Base-by-base conservation (phyloP, 2,329 filamentous ascomycete species). In the Microcyclosporella mali region DNA sequence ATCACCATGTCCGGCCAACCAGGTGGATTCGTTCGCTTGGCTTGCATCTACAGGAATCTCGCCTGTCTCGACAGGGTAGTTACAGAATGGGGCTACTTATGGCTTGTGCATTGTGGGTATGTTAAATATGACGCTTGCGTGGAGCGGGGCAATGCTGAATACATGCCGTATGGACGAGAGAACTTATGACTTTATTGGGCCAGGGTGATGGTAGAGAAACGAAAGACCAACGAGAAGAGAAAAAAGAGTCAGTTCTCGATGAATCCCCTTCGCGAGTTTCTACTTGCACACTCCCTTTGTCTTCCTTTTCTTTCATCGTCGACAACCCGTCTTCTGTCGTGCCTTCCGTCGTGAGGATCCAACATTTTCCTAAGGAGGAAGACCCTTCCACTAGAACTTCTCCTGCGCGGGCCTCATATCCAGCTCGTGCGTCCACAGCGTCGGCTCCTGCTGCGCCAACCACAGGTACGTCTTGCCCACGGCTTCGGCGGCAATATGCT, bases 401-500 rank as follows among this genome's bases (percentile, higher is more conserved):
- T 73, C 70, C 43, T 66, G 67, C 16, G 70, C 70, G 33, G 70
- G 70, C 37, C 70, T 63, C 62, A 76, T 65, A 53, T 75, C 72
- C 29, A 76, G 52, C 56, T 76, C 72, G 59, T 74, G 70, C 3
- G 69, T 72, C 71, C 70, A 76, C 33, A 75, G 15, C 35, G 68
- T 70, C n/a, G 70, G 69, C 45, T 64, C 63, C 54, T 73, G 71
- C 49, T 72, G 59, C 46, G 65, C 60, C 49, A 76, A 59, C 66
- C 68, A 77, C 7, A 78, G 52, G 58, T 79, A 78, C 2, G 72
- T 72, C 60, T 73, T 71, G 2, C 76, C 75, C 3, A 80, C 74
- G 18, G 72, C 74, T 56, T 79, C 74, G 0, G 74, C 74, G 38
- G 72, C 72, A 65, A 79, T 80, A 44, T 70, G 73, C 66, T 75